Evolutionary conservation across 306 rosid species (phyloP).

Genomic region (Lupinus albus): DNA sequence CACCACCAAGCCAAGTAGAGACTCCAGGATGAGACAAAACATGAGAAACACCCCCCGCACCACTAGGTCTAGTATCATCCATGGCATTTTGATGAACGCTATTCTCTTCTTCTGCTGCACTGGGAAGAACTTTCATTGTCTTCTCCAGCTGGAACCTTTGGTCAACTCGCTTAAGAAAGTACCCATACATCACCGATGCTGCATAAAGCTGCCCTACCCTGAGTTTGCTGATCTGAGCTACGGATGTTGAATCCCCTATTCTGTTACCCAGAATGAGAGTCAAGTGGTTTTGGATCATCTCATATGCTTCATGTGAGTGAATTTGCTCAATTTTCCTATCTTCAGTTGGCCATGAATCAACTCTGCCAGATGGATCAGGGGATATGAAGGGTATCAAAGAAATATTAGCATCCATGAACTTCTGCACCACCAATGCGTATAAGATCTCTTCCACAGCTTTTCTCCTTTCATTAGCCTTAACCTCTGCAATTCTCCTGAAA

Average conservation of each 20-base stretch:
- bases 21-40: conserved; percentile 65
- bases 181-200: conserved; percentile 95
- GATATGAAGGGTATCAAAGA: conserved; percentile 64
- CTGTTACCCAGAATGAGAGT: conserved; percentile 78
- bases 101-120: conserved; percentile 44
- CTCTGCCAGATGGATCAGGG: conserved; percentile 60
- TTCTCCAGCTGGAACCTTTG: conserved; percentile 97
- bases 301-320: conserved; percentile 84
- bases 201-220: conserved; percentile 93
- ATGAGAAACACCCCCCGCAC: conserved; percentile 47
- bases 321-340: conserved; percentile 68
- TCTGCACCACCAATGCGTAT: conserved; percentile 82
- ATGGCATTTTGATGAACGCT: conserved; percentile 41
- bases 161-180: conserved; percentile 89
- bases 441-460: conserved; percentile 85
- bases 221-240: conserved; percentile 88
- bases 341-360: conserved; percentile 68
- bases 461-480: conserved; percentile 76
- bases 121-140: conserved; percentile 74
- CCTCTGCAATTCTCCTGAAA: conserved; percentile 90
- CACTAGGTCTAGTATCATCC: conserved; percentile 46
- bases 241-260: conserved; percentile 54
- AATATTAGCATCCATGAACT: conserved; percentile 81
- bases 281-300: conserved; percentile 89
- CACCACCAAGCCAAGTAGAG: conserved; percentile 61